Evolutionary conservation across 805 yeast species (phyloP).

Genomic region (Lachancea meyersii): DNA sequence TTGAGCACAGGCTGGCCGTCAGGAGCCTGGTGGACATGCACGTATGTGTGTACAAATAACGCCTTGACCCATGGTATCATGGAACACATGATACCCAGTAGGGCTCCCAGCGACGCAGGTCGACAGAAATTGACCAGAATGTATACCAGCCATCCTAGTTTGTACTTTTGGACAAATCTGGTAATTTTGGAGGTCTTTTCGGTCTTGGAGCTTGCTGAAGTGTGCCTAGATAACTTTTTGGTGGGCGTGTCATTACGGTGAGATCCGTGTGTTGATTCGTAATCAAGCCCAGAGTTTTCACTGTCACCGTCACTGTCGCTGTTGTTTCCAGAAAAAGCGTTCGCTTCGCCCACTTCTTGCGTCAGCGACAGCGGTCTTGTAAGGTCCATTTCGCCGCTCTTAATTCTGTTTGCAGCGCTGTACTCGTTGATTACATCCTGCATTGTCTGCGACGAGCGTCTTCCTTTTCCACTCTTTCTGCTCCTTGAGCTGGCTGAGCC

Average conservation of each 20-base stretch:
- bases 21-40: slow-evolving; percentile 66
- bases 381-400: slow-evolving; percentile 29
- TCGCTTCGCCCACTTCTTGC: slow-evolving; percentile 25
- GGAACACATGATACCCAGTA: slow-evolving; percentile 57
- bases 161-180: slow-evolving; percentile 24
- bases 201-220: slow-evolving; percentile 2
- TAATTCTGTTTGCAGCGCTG: slow-evolving; percentile 27
- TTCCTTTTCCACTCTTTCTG: slow-evolving; percentile 3
- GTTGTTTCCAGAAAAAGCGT: slow-evolving; percentile 13
- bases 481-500: background rate
- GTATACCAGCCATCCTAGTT: slow-evolving; percentile 33
- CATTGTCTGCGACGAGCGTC: slow-evolving; percentile 32
- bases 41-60: slow-evolving; percentile 48
- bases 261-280: background rate
- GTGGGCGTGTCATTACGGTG: background rate
- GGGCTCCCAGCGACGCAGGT: slow-evolving; percentile 69
- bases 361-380: slow-evolving; percentile 27
- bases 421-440: slow-evolving; percentile 40
- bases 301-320: background rate
- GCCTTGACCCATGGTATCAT: slow-evolving; percentile 87
- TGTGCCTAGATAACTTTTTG: background rate
- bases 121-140: slow-evolving; percentile 48
- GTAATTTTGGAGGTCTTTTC: slow-evolving; percentile 10
- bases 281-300: background rate
- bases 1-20: slow-evolving; percentile 79